Evolutionary conservation across 1,139 yeast genomes (phyloP).

Genomic region (Kodamaea plutei): DNA sequence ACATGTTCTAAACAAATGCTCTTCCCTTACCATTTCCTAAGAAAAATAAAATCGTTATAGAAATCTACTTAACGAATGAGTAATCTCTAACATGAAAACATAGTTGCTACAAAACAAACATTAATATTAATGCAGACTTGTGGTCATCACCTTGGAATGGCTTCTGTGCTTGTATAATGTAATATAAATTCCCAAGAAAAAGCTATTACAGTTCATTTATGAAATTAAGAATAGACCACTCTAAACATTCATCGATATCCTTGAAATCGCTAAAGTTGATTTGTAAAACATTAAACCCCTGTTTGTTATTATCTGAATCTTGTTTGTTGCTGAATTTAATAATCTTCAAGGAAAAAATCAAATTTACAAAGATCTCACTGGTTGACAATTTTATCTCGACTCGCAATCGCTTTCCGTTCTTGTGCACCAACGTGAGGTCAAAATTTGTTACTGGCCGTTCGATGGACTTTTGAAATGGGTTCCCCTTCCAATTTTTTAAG

Average conservation of each 20-base stretch:
- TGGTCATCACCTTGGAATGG: too few species aligned
- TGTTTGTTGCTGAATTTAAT: constrained; percentile 28
- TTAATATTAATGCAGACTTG: too few species aligned
- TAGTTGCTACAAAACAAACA: too few species aligned
- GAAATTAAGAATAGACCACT: constrained; percentile 52
- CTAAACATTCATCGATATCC: constrained; percentile 63
- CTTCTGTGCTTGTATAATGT: too few species aligned
- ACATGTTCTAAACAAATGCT: too few species aligned
- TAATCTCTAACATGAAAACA: too few species aligned
- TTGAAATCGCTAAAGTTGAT: constrained; percentile 53
- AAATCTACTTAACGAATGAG: too few species aligned
- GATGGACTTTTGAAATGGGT: constrained; percentile 40
- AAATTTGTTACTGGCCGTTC: constrained; percentile 33
- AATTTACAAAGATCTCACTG: constrained; percentile 39
- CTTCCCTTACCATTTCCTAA: too few species aligned
- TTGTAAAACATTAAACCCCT: constrained; percentile 40
- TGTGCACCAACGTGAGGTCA: constrained; percentile 15
- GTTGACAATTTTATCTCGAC: constrained; percentile 33
- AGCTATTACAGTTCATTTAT: constrained; percentile 12
- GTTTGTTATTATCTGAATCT: constrained; percentile 27
- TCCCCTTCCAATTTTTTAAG: constrained; percentile 16
- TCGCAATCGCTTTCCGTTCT: constrained; percentile 19
- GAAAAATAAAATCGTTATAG: too few species aligned
- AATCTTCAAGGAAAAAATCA: constrained; percentile 30
- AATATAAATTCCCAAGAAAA: too few species aligned